Evolutionary conservation across 2,329 filamentous ascomycete species (phyloP), one percentile per base, ranked within the genome.

Genomic region (Alternaria arborescens): DNA sequence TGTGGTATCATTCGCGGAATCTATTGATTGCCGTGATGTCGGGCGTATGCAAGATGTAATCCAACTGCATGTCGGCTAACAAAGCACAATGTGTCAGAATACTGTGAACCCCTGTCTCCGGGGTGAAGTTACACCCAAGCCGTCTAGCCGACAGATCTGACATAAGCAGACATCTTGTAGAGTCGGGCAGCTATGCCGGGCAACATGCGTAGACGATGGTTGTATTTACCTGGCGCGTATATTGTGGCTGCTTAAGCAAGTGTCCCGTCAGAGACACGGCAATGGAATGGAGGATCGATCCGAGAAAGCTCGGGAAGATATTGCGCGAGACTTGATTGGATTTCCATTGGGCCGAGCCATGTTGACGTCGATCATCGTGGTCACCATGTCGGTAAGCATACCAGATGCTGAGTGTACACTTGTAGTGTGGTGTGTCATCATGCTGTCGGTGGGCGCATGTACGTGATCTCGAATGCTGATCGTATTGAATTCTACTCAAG

Each of bases 401-500:
- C 16, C 14, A 24, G 20, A 42, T 42, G 12, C 11, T 42, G 20
- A 11, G 14, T 24, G 12, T 42, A 18, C 14, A 24, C 40, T 42
- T 24, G 20, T 41, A 8, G 18, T 26, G n/a, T 32, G 20, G 14
- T 41, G 2, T 36, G 20, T 18, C 18, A 38, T 41, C 7, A 5
- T 20, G 32, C 22, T 8, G 14, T 30, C n/a, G n/a, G 12, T 48
- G 30, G 16, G 32, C 4, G 18, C 8, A 12, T 36, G 18, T 44
- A n/a, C n/a, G 12, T 12, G 7, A 36, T 20, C 52, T 36, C 34
- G 32, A 20, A 38, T 5, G n/a, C 10, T 57, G n/a, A 28, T 40
- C 24, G 22, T 40, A 48, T 52, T 53, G n/a, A 42, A 8, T 32
- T 61, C 54, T 69, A 76, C 55, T 77, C 71, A 32, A 78, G 63